A percentile compares a stretch with the other conserved stretches of the same genome.
phyloP scores from a whole-genome alignment of 2,329 filamentous ascomycete species.

The Aureobasidium sp. region DNA sequence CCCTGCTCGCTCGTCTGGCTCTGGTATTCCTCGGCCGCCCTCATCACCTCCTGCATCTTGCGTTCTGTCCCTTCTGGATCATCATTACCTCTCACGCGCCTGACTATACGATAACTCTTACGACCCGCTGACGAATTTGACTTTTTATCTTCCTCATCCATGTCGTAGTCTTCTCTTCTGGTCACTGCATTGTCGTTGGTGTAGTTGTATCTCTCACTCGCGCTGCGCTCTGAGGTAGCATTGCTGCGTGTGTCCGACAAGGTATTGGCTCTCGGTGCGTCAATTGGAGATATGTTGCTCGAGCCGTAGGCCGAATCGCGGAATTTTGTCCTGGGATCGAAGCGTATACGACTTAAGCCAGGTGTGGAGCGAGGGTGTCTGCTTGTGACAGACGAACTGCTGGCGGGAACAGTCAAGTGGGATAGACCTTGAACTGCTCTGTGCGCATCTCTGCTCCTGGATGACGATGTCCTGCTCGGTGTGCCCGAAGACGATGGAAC shows the following conservation, averaged over 20 bases:
- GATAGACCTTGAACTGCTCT: background rate
- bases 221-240: background rate
- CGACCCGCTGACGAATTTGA: background rate
- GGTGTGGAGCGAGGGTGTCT: background rate
- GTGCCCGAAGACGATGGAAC: background rate
- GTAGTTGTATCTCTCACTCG: constrained; percentile 3
- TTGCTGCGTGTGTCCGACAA: background rate
- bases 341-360: background rate
- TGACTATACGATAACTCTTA: constrained; percentile 5
- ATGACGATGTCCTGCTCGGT: background rate
- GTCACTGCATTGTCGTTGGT: background rate
- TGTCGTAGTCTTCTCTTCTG: background rate
- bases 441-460: background rate
- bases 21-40: background rate
- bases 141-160: background rate
- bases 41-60: background rate
- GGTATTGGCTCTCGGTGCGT: background rate
- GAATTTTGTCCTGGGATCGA: background rate
- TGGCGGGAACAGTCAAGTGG: background rate
- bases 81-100: background rate
- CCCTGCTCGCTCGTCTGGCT: background rate
- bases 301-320: background rate
- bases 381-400: background rate
- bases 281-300: constrained; percentile 4
- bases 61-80: background rate